Evolutionary conservation across 495 filamentous ascomycete species (phyloP).

Genomic region (Melanomma pulvis-pyrius): DNA sequence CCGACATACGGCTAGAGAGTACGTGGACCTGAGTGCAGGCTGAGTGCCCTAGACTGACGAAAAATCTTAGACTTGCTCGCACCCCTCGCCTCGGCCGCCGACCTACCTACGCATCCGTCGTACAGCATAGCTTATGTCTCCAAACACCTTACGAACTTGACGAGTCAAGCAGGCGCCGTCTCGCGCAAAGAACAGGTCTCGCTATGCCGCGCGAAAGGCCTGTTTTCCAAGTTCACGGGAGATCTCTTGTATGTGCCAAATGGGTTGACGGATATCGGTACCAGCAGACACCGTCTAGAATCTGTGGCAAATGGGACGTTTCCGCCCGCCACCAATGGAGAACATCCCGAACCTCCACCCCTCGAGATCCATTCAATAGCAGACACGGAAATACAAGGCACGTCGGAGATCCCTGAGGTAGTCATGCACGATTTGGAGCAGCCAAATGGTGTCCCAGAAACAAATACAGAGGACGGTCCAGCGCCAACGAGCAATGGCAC

Average conservation of each 20-base stretch:
- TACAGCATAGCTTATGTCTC: slow-evolving; percentile 81
- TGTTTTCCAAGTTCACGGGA: slow-evolving; percentile 76
- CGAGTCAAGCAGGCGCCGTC: slow-evolving; percentile 66
- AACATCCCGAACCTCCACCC: background rate
- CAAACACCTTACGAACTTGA: slow-evolving; percentile 77
- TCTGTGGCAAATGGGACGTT: background rate
- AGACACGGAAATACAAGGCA: background rate
- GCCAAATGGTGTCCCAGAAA: slow-evolving; percentile 7
- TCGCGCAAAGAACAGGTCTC: slow-evolving; percentile 75
- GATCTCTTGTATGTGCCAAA: slow-evolving; percentile 80
- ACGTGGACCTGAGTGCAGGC: slow-evolving; percentile 42
- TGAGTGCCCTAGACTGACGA: background rate
- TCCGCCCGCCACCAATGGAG: background rate
- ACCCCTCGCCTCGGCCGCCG: slow-evolving; percentile 82
- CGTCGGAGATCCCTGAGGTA: slow-evolving; percentile 13
- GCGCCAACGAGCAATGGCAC: slow-evolving; percentile 12
- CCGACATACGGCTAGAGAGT: slow-evolving; percentile 82
- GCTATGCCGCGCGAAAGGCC: slow-evolving; percentile 74
- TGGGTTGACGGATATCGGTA: slow-evolving; percentile 45
- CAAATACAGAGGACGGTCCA: background rate
- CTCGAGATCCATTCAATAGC: background rate
- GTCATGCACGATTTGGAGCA: slow-evolving; percentile 23
- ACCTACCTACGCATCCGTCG: slow-evolving; percentile 81
- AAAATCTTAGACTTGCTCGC: slow-evolving; percentile 71
- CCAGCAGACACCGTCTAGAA: background rate